Conservation (phyloP, 2,329 filamentous ascomycete species). For the Aureobasidium sp. region DNA sequence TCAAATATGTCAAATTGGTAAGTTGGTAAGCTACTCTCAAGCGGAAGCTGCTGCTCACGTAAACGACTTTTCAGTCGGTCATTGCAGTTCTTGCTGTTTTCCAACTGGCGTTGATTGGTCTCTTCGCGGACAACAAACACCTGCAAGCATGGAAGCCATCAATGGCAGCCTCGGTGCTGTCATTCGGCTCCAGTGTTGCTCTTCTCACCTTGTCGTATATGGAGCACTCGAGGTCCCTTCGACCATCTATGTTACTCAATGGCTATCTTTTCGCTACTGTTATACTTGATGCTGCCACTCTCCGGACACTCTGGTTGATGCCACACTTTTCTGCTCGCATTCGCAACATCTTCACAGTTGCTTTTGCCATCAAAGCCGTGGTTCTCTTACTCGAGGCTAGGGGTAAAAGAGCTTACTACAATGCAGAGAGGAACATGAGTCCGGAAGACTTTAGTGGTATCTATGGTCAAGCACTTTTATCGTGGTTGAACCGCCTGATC, state of each 20-base stretch:
- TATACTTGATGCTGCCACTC: conserved; percentile 12
- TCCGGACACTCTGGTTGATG: conserved; percentile 25
- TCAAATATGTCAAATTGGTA: conserved; percentile 15
- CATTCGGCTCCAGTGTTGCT: neutral
- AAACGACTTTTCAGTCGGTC: neutral
- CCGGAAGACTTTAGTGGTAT: conserved; percentile 16
- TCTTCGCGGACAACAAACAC: neutral
- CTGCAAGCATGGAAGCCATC: conserved; percentile 7
- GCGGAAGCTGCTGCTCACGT: neutral
- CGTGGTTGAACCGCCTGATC: conserved; percentile 15
- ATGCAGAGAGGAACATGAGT: conserved; percentile 3
- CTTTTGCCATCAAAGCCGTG: conserved; percentile 32
- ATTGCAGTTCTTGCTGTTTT: conserved; percentile 1
- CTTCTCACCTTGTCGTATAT: conserved; percentile 13
- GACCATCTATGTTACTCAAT: conserved; percentile 16
- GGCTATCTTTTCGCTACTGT: conserved; percentile 16
- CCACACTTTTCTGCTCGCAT: conserved; percentile 26
- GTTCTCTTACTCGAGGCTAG: conserved; percentile 37
- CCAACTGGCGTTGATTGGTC: conserved; percentile 10
- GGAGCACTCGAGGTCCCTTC: conserved; percentile 17
- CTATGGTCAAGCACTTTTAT: conserved; percentile 14
- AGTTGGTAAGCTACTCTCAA: neutral
- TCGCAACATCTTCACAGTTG: conserved; percentile 31
- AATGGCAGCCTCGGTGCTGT: neutral
- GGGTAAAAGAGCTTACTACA: neutral